These are phyloP conservation scores for Hydnum rufescens DNA, from an alignment of 768 basidiomycete genomes.

Conservation along the genomic window DNA sequence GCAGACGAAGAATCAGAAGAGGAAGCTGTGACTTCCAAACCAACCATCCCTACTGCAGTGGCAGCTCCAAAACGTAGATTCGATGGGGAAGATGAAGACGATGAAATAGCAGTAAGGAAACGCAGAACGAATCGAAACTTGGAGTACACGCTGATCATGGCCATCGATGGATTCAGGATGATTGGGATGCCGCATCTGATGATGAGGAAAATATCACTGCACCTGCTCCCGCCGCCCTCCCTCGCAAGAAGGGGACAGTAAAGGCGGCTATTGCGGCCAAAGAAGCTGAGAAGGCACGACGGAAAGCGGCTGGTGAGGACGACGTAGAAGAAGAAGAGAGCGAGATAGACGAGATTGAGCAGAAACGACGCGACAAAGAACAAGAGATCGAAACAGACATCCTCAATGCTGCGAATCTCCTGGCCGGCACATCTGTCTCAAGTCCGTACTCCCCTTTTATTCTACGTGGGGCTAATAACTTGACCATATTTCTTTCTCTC, in stretches of 20 bases:
- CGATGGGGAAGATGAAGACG: slow-evolving; percentile 85
- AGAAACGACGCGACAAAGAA: slow-evolving; percentile 57
- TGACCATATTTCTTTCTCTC: no score
- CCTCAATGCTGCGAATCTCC: slow-evolving; percentile 57
- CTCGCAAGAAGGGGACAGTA: slow-evolving; percentile 82
- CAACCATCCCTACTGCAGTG: slow-evolving; percentile 13
- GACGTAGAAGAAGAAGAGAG: slow-evolving; percentile 42
- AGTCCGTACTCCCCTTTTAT: slow-evolving; percentile 27
- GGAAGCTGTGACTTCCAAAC: slow-evolving; percentile 18
- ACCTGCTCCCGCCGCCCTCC: slow-evolving; percentile 35
- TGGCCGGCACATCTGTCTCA: slow-evolving; percentile 47
- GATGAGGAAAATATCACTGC: slow-evolving; percentile 42
- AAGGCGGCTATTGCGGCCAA: slow-evolving; percentile 88
- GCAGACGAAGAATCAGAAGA: slow-evolving; percentile 22
- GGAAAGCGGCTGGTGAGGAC: slow-evolving; percentile 26
- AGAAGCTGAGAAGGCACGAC: slow-evolving; percentile 50
- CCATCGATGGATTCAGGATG: slow-evolving; percentile 35
- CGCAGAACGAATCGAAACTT: no score
- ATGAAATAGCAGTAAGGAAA: slow-evolving; percentile 54
- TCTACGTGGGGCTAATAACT: no score
- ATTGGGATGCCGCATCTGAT: slow-evolving; percentile 79
- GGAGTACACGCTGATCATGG: not conserved
- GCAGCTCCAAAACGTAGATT: slow-evolving; percentile 39
- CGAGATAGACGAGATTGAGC: slow-evolving; percentile 58
- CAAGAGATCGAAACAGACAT: slow-evolving; percentile 75